These are phyloP conservation scores for Colletotrichum simmondsii DNA, from an alignment of 2,329 filamentous ascomycete species.

Conservation along the genomic window DNA sequence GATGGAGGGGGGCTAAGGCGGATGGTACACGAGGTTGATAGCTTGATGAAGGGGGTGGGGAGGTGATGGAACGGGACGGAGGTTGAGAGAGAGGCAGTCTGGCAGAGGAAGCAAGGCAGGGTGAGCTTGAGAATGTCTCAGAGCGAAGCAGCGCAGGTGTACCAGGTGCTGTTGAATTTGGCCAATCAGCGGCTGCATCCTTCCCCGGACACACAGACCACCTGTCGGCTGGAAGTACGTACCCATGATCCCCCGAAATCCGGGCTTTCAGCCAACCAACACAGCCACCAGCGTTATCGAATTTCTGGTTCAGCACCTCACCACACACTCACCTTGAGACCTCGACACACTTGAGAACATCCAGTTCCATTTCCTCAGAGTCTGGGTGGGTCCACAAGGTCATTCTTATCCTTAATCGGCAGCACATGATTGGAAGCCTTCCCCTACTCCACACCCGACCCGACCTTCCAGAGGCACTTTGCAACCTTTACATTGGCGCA, in stretches of 20 bases:
- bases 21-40: slow-evolving; percentile 18
- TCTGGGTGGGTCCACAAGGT: background rate
- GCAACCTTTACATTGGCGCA: background rate
- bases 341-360: background rate
- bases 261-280: background rate
- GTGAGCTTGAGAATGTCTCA: slow-evolving; percentile 29
- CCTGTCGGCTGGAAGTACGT: background rate
- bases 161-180: slow-evolving; percentile 8
- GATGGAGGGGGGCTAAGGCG: slow-evolving; percentile 11
- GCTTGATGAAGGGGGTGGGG: background rate
- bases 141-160: slow-evolving; percentile 11
- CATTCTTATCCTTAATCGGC: slow-evolving; percentile 16
- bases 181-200: slow-evolving; percentile 19
- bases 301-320: too few species aligned
- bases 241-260: background rate
- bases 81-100: background rate
- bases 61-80: slow-evolving; percentile 4
- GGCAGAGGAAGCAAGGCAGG: slow-evolving; percentile 1
- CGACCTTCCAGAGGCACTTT: slow-evolving; percentile 3
- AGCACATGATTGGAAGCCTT: slow-evolving; percentile 30
- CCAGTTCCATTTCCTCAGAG: background rate
- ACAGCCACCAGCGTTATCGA: too few species aligned
- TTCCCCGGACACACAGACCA: background rate
- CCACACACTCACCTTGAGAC: too few species aligned
- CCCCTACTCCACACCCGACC: background rate